Conservation (phyloP, 495 filamentous ascomycete species). For the Podospora comata region DNA sequence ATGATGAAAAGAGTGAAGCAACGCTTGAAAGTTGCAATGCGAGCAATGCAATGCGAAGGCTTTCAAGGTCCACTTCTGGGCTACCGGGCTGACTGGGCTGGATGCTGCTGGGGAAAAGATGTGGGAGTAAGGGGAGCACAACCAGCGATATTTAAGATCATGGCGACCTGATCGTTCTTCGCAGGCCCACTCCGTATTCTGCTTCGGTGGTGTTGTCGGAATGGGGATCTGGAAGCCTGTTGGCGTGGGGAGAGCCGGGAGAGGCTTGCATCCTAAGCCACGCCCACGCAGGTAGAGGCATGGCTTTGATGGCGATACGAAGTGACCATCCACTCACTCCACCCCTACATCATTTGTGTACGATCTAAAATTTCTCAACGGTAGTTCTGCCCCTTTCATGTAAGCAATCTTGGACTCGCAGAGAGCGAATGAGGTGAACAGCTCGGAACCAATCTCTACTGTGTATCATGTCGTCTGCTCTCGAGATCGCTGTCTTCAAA, state of each 20-base stretch:
- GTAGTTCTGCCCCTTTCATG: neutral
- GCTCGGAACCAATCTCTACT: no score
- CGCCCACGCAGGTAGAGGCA: neutral
- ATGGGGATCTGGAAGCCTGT: neutral
- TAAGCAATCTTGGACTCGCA: neutral
- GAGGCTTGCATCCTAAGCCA: neutral
- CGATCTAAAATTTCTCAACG: neutral
- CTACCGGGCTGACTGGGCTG: neutral
- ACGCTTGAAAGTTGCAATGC: constrained; percentile 6
- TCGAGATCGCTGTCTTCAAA: no score
- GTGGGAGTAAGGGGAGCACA: neutral
- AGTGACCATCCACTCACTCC: neutral
- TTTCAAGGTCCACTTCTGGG: neutral
- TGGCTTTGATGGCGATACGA: neutral
- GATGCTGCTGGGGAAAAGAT: neutral
- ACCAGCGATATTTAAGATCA: neutral
- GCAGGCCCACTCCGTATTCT: neutral
- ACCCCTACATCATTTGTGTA: neutral
- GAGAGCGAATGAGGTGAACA: no score
- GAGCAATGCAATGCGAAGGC: neutral
- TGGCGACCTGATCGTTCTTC: neutral
- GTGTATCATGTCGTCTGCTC: no score
- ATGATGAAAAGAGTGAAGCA: neutral
- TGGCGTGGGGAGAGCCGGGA: neutral
- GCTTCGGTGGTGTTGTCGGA: neutral